phyloP scores from a whole-genome alignment of 352 stramenopile species.

The Phytopythium helicoides region DNA sequence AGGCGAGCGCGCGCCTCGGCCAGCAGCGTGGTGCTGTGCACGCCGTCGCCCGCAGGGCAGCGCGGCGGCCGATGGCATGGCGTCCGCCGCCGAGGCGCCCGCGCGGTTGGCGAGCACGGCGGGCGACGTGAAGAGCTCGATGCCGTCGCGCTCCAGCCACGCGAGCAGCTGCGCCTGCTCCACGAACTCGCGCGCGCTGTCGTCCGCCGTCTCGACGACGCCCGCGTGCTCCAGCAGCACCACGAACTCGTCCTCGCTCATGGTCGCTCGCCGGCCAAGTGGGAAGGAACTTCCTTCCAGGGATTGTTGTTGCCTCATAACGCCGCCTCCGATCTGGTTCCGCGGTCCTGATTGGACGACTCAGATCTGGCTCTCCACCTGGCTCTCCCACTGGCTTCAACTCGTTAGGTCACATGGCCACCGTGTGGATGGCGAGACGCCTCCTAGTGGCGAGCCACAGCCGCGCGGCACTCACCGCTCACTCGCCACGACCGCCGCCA shows the following conservation, averaged over 20 bases:
- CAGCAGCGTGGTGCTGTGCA: constrained; percentile 17
- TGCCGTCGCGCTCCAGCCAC: constrained; percentile 72
- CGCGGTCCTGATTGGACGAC: too few species aligned
- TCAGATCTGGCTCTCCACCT: too few species aligned
- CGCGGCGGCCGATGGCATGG: constrained; percentile 15
- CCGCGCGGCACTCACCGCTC: background rate
- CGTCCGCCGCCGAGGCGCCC: constrained; percentile 12
- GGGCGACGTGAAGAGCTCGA: constrained; percentile 53
- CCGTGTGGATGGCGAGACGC: background rate
- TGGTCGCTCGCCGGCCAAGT: constrained; percentile 10
- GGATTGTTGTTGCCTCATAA: too few species aligned
- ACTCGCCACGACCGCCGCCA: background rate
- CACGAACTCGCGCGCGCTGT: constrained; percentile 68
- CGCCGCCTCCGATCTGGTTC: too few species aligned
- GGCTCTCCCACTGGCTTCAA: background rate
- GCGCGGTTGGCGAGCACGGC: constrained; percentile 19
- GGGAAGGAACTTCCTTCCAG: constrained; percentile 1
- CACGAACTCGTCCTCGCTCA: constrained; percentile 87
- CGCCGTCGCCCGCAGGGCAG: background rate
- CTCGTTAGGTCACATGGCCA: background rate
- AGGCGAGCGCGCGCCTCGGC: constrained; percentile 31
- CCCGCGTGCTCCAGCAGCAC: constrained; percentile 79
- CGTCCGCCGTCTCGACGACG: constrained; percentile 69
- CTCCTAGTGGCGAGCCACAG: background rate
- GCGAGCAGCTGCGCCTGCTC: constrained; percentile 56